A percentile compares a stretch with the other conserved stretches of the same genome.
phyloP scores from a whole-genome alignment of 2,329 filamentous ascomycete genomes.

The Elsinoe fawcettii region DNA sequence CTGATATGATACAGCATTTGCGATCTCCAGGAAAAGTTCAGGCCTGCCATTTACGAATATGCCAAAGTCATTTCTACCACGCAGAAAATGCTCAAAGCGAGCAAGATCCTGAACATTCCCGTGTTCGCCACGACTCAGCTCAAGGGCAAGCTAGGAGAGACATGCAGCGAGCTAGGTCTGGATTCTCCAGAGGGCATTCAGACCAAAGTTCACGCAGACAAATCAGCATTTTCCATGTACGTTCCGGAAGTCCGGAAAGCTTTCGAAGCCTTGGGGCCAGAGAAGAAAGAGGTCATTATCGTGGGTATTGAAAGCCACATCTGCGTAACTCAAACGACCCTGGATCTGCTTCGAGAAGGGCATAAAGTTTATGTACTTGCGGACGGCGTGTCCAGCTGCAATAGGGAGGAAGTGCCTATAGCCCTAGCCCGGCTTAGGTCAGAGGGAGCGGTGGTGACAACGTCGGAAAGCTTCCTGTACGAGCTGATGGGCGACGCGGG shows the following conservation, averaged over 20 bases:
- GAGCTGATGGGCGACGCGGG: slow-evolving; percentile 79
- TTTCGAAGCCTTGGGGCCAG: slow-evolving; percentile 33
- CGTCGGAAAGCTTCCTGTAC: slow-evolving; percentile 83
- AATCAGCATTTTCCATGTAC: slow-evolving; percentile 85
- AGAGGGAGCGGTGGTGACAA: slow-evolving; percentile 72
- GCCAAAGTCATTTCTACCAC: slow-evolving; percentile 57
- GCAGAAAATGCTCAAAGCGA: slow-evolving; percentile 46
- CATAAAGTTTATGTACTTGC: slow-evolving; percentile 81
- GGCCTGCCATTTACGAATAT: slow-evolving; percentile 73
- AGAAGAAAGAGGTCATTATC: slow-evolving; percentile 58
- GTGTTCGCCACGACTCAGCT: slow-evolving; percentile 84
- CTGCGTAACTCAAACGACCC: slow-evolving; percentile 84
- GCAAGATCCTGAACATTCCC: slow-evolving; percentile 57
- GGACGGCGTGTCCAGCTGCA: slow-evolving; percentile 84
- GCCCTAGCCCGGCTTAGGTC: slow-evolving; percentile 68
- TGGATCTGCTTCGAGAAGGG: slow-evolving; percentile 68
- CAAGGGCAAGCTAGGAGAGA: slow-evolving; percentile 66
- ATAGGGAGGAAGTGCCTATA: slow-evolving; percentile 69
- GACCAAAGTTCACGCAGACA: slow-evolving; percentile 61
- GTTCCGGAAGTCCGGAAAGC: slow-evolving; percentile 55
- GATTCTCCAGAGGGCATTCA: slow-evolving; percentile 43
- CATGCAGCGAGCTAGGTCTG: slow-evolving; percentile 61
- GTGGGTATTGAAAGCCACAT: slow-evolving; percentile 92
- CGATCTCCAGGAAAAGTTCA: slow-evolving; percentile 91
- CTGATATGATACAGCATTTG: slow-evolving; percentile 59